Percentiles rank a stretch among this genome's conserved stretches.
phyloP scores from a whole-genome alignment of 148 eudicot genomes.

The Chenopodium berlandieri region DNA sequence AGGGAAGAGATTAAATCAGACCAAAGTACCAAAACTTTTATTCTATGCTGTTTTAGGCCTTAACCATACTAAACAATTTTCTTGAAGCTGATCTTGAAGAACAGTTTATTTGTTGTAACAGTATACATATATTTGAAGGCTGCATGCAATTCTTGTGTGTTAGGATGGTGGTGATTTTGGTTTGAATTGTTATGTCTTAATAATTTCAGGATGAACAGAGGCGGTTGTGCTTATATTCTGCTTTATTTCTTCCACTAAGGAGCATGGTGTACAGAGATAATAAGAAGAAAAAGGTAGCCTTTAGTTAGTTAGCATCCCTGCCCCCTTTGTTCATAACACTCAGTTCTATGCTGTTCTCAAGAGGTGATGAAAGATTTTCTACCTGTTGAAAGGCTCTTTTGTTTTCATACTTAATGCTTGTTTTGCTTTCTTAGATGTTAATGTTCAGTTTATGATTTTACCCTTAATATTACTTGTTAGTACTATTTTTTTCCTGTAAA shows the following conservation, averaged over 20 bases:
- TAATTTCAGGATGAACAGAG: constrained; percentile 68
- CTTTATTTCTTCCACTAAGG: constrained; percentile 73
- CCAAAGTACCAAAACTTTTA: neutral
- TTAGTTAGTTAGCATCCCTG: neutral
- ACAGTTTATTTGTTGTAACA: neutral
- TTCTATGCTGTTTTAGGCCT: neutral
- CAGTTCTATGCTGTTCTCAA: neutral
- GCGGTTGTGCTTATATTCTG: constrained; percentile 71
- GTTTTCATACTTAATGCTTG: neutral
- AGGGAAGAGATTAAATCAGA: neutral
- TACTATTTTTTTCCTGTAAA: neutral
- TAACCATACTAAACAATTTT: too few relatives aligned
- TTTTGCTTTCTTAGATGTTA: neutral
- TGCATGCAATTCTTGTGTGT: neutral
- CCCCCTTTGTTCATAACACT: neutral
- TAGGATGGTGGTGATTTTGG: neutral
- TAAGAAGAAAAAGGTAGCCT: constrained; percentile 64
- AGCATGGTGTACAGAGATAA: constrained; percentile 46
- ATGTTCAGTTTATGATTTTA: neutral
- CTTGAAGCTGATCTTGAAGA: neutral
- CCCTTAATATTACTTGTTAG: neutral
- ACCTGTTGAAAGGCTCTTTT: neutral
- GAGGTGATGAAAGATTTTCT: neutral
- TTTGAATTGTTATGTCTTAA: neutral
- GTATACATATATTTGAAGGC: neutral